These are phyloP conservation scores for Lyophyllum decastes DNA, from an alignment of 768 basidiomycete species.

Conservation along the genomic window DNA sequence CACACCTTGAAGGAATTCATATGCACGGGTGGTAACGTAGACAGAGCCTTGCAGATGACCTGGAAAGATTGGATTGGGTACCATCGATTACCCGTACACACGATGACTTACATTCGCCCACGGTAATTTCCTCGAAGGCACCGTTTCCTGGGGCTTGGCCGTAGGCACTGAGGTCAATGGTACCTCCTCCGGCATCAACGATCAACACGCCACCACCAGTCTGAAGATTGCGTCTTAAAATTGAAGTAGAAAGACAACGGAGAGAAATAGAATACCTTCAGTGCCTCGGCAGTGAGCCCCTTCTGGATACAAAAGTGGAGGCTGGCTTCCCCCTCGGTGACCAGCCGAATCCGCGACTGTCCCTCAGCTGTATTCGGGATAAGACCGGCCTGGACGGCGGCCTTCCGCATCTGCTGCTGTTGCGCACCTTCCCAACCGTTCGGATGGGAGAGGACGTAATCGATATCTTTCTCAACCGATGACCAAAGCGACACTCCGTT, in stretches of 20 bases:
- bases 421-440: conserved; percentile 69
- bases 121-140: conserved; percentile 35
- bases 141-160: conserved; percentile 28
- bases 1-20: conserved; percentile 31
- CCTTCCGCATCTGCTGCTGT: conserved; percentile 55
- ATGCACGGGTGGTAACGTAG: conserved; percentile 39
- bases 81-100: background rate
- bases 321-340: conserved; percentile 61
- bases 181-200: conserved; percentile 67
- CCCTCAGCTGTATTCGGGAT: conserved; percentile 39
- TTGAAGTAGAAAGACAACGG: background rate
- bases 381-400: conserved; percentile 53
- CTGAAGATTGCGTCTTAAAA: conserved; percentile 23
- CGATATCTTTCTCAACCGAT: conserved; percentile 40
- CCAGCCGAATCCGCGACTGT: conserved; percentile 44
- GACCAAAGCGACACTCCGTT: conserved; percentile 47
- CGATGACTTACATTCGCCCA: conserved; percentile 29
- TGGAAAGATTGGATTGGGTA: conserved; percentile 8
- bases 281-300: conserved; percentile 34
- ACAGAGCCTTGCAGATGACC: conserved; percentile 42
- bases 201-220: conserved; percentile 48
- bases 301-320: conserved; percentile 49
- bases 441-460: conserved; percentile 60
- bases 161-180: conserved; percentile 61
- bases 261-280: conserved; percentile 23